Evolutionary conservation across 352 stramenopile genomes (phyloP), one percentile per base, ranked within the genome.

Genomic region (Globisporangium nodosum): DNA sequence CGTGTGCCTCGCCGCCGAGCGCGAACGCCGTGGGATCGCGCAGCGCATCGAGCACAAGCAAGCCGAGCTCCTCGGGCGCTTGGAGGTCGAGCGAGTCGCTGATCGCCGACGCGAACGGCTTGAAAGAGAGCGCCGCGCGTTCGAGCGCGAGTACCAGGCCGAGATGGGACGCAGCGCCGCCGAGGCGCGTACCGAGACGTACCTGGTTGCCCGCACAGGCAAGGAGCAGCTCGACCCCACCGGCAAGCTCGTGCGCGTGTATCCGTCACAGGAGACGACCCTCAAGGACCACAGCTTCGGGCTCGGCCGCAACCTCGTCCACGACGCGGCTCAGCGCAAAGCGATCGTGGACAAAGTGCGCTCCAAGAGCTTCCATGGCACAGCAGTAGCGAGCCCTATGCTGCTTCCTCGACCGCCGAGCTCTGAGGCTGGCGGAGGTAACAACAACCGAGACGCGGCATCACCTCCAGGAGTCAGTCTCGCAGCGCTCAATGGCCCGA

Each of bases 221-320:
- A 76, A 76, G 37, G 78, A 89, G 57, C 69, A 76, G 5, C 65
- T 90, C 13, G 79, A 90, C 48, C 74, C 79, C 6, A 88, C 76
- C 0, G 74, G 79, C 7, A 88, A 87, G 53, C 52, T 67, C 2
- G 78, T 87, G 9, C 79, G 79, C 0, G 65, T 88, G 0, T 88
- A 85, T 54, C 79, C 82, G 8, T 90, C 79, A 2, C 82, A 92
- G 56, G 81, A 90, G 45, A 93, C 85, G 0, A 76, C 67, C 3
- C 72, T 93, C 13, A 80, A 81, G 37, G 84, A 92, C 60, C 39
- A 75, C 33, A 88, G 69, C 39, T 93, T 95, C 58, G 86, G 86
- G 0, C 57, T 90, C 0, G 85, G 85, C 2, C 70, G 59, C 16
- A 85, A 80, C 24, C 62, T 77, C 2, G 69, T 87, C 1, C 67